Conservation (phyloP, 441 rosid species). For the Eutrema salsugineum region DNA sequence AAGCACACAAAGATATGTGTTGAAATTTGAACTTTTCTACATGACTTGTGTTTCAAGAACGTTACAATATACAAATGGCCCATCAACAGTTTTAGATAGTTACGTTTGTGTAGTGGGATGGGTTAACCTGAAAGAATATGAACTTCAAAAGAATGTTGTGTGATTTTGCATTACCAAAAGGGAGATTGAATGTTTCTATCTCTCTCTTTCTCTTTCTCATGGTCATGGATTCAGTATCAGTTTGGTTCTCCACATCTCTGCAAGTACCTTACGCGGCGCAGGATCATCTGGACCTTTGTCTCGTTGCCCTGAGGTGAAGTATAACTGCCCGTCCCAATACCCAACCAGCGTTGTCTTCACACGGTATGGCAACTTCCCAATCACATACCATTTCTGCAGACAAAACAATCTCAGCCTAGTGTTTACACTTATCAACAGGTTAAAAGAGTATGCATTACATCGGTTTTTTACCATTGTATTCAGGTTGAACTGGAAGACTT, state of each 20-base stretch:
- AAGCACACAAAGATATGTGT: not conserved
- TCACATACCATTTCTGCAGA: conserved; percentile 80
- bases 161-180: conserved; percentile 3
- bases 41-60: not conserved
- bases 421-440: not conserved
- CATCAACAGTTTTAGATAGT: not conserved
- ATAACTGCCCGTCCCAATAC: conserved; percentile 73
- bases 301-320: conserved; percentile 93
- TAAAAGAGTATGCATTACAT: not conserved
- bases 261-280: conserved; percentile 68
- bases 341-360: conserved; percentile 88
- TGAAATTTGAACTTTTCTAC: not conserved
- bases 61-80: conserved; percentile 23
- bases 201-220: not conserved
- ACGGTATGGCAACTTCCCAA: conserved; percentile 82
- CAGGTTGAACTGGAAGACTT: conserved; percentile 78
- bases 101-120: conserved; percentile 14
- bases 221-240: conserved; percentile 40
- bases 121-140: conserved; percentile 6
- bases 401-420: not conserved
- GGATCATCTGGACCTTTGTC: conserved; percentile 87
- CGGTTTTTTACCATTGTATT: conserved; percentile 49
- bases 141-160: conserved; percentile 3
- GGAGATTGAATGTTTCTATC: not conserved
- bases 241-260: conserved; percentile 89